phyloP scores from a whole-genome alignment of 148 eudicot genomes.

The Beta vulgaris region DNA sequence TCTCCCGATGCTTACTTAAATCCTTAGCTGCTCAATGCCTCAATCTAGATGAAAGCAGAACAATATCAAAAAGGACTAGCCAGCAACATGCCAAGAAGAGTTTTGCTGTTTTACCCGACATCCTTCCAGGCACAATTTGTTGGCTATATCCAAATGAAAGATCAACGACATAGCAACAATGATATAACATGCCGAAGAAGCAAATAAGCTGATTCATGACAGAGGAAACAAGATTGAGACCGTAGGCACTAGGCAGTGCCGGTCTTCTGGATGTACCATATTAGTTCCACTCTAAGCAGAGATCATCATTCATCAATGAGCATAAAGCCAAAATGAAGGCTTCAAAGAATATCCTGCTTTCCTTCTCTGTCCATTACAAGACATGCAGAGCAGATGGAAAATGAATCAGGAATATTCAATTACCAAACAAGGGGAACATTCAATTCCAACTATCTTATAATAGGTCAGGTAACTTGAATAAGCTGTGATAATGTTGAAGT shows the following conservation, averaged over 20 bases:
- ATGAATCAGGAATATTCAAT: background rate
- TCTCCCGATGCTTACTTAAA: background rate
- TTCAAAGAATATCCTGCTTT: background rate
- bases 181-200: background rate
- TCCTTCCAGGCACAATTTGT: background rate
- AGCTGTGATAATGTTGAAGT: background rate
- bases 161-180: background rate
- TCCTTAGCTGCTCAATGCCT: background rate
- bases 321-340: background rate
- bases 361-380: background rate
- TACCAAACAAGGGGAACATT: background rate
- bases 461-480: background rate
- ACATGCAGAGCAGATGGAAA: background rate
- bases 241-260: background rate
- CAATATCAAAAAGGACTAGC: background rate
- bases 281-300: too few relatives aligned
- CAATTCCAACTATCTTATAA: background rate
- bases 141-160: background rate
- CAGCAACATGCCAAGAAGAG: background rate
- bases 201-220: background rate
- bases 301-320: background rate
- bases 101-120: background rate
- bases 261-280: background rate
- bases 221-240: background rate
- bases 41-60: background rate